Conservation (phyloP, 2,329 filamentous ascomycete genomes). For the Karstenula rhodostoma region DNA sequence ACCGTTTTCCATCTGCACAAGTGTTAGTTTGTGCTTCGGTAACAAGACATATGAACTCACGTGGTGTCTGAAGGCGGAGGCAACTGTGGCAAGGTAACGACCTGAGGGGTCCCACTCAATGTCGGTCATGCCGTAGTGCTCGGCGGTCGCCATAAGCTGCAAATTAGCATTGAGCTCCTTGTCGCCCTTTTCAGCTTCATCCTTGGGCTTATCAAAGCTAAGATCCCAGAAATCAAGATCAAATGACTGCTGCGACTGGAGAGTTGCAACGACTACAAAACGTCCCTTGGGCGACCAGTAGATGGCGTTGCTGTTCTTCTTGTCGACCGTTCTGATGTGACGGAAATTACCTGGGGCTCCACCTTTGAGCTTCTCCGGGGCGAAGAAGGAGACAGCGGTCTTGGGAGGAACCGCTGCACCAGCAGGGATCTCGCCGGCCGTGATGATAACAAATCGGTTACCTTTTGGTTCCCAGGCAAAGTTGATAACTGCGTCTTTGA, state of each 20-base stretch:
- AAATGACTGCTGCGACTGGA: slow-evolving; percentile 90
- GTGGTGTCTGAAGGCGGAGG: slow-evolving; percentile 93
- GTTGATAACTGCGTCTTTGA: slow-evolving; percentile 99
- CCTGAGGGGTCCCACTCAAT: slow-evolving; percentile 98
- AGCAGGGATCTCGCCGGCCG: slow-evolving; percentile 81
- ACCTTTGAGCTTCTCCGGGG: slow-evolving; percentile 92
- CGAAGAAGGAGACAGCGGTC: slow-evolving; percentile 95
- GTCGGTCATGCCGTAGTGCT: slow-evolving; percentile 98
- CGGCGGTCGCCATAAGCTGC: slow-evolving; percentile 89
- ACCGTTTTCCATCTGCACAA: slow-evolving; percentile 90
- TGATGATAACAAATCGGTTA: slow-evolving; percentile 96
- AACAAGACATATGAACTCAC: slow-evolving; percentile 74
- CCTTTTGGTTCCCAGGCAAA: slow-evolving; percentile 99
- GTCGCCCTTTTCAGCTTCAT: slow-evolving; percentile 90
- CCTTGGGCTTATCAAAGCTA: slow-evolving; percentile 79
- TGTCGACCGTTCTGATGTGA: slow-evolving; percentile 91
- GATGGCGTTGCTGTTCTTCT: slow-evolving; percentile 99
- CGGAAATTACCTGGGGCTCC: slow-evolving; percentile 89
- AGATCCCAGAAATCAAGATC: slow-evolving; percentile 98
- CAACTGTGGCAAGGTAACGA: slow-evolving; percentile 91
- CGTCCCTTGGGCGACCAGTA: slow-evolving; percentile 98
- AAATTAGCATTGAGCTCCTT: slow-evolving; percentile 96
- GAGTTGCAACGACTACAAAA: slow-evolving; percentile 93
- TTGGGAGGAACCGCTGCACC: slow-evolving; percentile 87
- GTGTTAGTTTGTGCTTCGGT: slow-evolving; percentile 23